These are phyloP conservation scores for Aspergillus sp. DNA, from an alignment of 2,329 filamentous ascomycete genomes.

Conservation along the genomic window DNA sequence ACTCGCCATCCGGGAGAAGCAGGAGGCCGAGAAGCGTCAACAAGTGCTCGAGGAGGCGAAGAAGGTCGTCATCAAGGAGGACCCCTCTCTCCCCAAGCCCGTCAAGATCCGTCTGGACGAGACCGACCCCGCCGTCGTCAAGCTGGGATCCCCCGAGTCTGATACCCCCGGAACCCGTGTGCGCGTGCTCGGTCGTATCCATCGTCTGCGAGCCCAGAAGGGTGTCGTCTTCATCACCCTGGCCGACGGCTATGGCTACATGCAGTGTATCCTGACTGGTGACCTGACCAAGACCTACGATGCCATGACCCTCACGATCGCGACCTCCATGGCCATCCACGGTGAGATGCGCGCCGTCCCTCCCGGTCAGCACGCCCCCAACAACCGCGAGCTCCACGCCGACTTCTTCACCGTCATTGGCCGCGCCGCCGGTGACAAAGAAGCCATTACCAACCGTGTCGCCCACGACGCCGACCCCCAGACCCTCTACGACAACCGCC, in stretches of 20 bases:
- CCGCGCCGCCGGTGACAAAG: slow-evolving; percentile 78
- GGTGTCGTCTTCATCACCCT: slow-evolving; percentile 84
- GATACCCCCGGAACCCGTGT: slow-evolving; percentile 69
- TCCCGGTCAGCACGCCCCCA: slow-evolving; percentile 71
- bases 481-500: slow-evolving; percentile 75
- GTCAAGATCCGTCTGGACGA: slow-evolving; percentile 73
- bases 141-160: slow-evolving; percentile 54
- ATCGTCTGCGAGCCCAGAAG: slow-evolving; percentile 77
- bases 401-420: slow-evolving; percentile 83
- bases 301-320: slow-evolving; percentile 77
- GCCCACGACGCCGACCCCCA: slow-evolving; percentile 67
- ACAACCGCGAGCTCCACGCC: slow-evolving; percentile 82
- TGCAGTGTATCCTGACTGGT: slow-evolving; percentile 81
- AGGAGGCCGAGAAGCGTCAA: slow-evolving; percentile 68
- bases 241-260: slow-evolving; percentile 75
- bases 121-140: slow-evolving; percentile 59
- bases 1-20: slow-evolving; percentile 66
- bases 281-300: slow-evolving; percentile 89
- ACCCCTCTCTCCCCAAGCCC: slow-evolving; percentile 69
- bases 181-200: slow-evolving; percentile 76
- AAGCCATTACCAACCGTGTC: slow-evolving; percentile 84
- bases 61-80: slow-evolving; percentile 69
- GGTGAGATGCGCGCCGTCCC: slow-evolving; percentile 84
- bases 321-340: slow-evolving; percentile 80
- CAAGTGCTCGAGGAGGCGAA: slow-evolving; percentile 77